phyloP scores from a whole-genome alignment of 2,329 filamentous ascomycete genomes.

The Periconia sp. region DNA sequence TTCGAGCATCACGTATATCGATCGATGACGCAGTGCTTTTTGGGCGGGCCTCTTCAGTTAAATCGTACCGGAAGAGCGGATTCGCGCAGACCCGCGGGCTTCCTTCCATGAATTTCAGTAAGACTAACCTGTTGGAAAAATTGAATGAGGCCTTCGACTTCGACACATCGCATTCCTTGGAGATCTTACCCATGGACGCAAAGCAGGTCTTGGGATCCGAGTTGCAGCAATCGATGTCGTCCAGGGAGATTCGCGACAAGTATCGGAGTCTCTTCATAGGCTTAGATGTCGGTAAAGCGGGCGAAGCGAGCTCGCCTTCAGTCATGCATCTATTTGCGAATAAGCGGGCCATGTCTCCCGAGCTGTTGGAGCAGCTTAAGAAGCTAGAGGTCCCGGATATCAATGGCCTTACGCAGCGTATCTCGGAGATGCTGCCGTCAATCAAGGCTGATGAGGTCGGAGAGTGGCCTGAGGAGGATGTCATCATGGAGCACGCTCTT shows the following conservation, averaged over 20 bases:
- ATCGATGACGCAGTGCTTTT: constrained; percentile 26
- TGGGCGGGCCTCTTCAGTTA: constrained; percentile 25
- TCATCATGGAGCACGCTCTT: constrained; percentile 45
- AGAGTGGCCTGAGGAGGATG: constrained; percentile 43
- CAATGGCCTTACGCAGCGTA: constrained; percentile 51
- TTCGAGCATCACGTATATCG: constrained; percentile 19
- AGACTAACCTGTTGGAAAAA: constrained; percentile 53
- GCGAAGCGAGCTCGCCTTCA: constrained; percentile 15
- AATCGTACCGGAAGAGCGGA: constrained; percentile 23
- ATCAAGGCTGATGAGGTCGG: constrained; percentile 46
- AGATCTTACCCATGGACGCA: constrained; percentile 30
- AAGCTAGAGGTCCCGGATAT: constrained; percentile 55
- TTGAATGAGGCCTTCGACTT: constrained; percentile 52
- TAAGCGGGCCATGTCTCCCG: constrained; percentile 46
- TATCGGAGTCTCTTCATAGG: constrained; percentile 54
- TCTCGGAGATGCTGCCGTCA: constrained; percentile 54
- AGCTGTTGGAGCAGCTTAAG: constrained; percentile 53
- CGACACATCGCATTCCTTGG: constrained; percentile 46
- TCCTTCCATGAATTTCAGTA: constrained; percentile 57
- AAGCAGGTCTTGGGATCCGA: constrained; percentile 38
- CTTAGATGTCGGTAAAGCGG: constrained; percentile 42
- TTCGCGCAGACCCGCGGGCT: constrained; percentile 44
- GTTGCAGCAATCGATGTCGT: constrained; percentile 43
- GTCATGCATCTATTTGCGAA: constrained; percentile 18
- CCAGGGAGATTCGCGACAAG: constrained; percentile 49